phyloP scores from a whole-genome alignment of 208 protist species.

The Trypanosoma cruzi region DNA sequence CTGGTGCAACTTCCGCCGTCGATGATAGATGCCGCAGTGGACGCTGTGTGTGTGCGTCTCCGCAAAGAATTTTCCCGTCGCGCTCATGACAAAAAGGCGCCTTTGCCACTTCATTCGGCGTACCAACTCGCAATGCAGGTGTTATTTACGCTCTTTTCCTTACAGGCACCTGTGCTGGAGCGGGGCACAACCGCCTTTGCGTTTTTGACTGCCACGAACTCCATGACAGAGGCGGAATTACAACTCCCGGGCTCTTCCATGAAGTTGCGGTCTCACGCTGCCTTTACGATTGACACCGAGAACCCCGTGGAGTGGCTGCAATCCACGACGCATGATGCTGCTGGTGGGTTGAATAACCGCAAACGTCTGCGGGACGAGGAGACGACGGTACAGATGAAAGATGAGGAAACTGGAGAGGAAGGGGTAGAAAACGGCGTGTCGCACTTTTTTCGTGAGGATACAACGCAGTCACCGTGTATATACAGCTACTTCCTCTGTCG shows the following conservation, averaged over 20 bases:
- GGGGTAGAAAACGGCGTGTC: conserved; percentile 13
- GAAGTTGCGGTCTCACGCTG: conserved; percentile 18
- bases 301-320: conserved; percentile 68
- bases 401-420: conserved; percentile 1
- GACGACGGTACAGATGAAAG: neutral
- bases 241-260: neutral
- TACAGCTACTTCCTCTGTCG: conserved; percentile 85
- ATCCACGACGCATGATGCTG: conserved; percentile 27
- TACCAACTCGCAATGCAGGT: conserved; percentile 76
- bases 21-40: conserved; percentile 59
- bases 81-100: neutral
- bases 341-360: neutral
- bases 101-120: conserved; percentile 33
- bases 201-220: conserved; percentile 11
- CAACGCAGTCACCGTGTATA: conserved; percentile 34
- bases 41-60: conserved; percentile 30
- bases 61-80: conserved; percentile 16
- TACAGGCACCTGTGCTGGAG: conserved; percentile 58
- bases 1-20: conserved; percentile 60
- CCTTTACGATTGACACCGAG: conserved; percentile 60
- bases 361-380: conserved; percentile 34
- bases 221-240: conserved; percentile 14
- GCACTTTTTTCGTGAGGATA: conserved; percentile 68
- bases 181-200: conserved; percentile 23
- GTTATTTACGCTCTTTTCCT: conserved; percentile 66